These are phyloP conservation scores for Fraxinus platypoda DNA, from an alignment of 305 asterid species.

Conservation along the genomic window DNA sequence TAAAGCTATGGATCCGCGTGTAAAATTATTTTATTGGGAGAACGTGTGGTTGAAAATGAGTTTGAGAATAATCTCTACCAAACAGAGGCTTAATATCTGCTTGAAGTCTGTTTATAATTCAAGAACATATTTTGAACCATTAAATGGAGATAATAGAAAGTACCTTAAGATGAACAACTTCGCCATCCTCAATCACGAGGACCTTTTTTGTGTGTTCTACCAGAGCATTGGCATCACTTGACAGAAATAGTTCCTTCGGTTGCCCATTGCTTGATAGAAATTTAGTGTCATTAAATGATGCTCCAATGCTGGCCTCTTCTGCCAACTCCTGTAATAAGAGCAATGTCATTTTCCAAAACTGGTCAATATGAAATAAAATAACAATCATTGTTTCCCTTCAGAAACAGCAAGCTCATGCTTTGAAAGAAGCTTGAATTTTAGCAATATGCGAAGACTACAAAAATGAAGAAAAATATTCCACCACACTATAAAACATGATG, in stretches of 20 bases:
- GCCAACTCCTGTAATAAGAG: conserved; percentile 57
- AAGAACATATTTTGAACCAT: neutral
- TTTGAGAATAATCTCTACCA: neutral
- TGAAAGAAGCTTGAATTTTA: neutral
- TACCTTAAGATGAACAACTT: conserved; percentile 95
- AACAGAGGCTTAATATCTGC: neutral
- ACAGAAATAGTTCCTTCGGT: conserved; percentile 82
- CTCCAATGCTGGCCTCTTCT: conserved; percentile 45
- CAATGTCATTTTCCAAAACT: conserved; percentile 17
- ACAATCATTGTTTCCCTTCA: neutral
- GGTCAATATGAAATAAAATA: neutral
- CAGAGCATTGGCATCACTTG: conserved; percentile 95
- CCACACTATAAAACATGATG: neutral
- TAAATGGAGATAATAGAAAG: conserved; percentile 3
- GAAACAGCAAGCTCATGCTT: neutral
- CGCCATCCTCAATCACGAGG: conserved; percentile 80
- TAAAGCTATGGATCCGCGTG: neutral
- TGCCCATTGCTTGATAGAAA: conserved; percentile 69
- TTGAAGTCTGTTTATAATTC: neutral
- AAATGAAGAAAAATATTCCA: neutral
- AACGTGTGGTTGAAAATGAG: neutral
- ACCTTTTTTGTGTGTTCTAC: conserved; percentile 98
- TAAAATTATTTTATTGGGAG: neutral
- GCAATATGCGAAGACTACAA: neutral
- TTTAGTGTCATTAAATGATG: conserved; percentile 45